Evolutionary conservation across 2,329 filamentous ascomycete species (phyloP).

Genomic region (Teratosphaeria pseudoeucalypti): DNA sequence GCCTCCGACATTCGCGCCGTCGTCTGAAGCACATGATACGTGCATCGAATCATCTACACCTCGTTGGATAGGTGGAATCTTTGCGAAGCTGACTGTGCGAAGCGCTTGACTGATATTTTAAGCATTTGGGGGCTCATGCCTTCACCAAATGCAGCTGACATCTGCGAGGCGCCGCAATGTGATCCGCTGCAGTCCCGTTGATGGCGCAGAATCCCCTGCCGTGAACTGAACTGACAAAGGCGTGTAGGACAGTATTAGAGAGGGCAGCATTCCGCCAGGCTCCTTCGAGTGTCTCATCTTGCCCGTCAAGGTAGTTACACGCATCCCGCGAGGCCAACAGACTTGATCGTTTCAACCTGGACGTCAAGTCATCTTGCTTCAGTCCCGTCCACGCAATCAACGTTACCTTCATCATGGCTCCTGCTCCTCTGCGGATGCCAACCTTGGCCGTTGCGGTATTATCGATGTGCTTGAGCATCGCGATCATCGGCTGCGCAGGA

Average conservation of each 20-base stretch:
- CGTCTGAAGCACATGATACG: not conserved
- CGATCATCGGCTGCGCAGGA: constrained; percentile 34
- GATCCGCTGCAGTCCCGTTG: not conserved
- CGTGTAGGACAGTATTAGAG: not conserved
- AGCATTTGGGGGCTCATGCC: not conserved
- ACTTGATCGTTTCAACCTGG: not conserved
- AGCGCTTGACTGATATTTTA: not conserved
- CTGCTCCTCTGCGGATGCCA: constrained; percentile 14
- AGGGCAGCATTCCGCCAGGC: not conserved
- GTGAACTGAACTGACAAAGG: not conserved
- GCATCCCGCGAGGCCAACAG: not conserved
- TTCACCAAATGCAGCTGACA: not conserved
- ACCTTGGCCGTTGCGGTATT: constrained; percentile 15
- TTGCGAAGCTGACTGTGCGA: not conserved
- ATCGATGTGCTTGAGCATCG: constrained; percentile 29
- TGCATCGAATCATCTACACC: not conserved
- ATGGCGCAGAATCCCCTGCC: not conserved
- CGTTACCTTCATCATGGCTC: constrained; percentile 1
- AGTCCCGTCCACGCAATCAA: not conserved
- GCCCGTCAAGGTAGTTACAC: not conserved
- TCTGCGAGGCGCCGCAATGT: not conserved
- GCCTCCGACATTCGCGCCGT: not conserved
- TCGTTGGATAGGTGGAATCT: not conserved
- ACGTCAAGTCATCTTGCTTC: not conserved
- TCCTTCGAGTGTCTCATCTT: not conserved